Base-by-base conservation (phyloP, 1,284 basidiomycete genomes). In the Cystobasidium sp. region DNA sequence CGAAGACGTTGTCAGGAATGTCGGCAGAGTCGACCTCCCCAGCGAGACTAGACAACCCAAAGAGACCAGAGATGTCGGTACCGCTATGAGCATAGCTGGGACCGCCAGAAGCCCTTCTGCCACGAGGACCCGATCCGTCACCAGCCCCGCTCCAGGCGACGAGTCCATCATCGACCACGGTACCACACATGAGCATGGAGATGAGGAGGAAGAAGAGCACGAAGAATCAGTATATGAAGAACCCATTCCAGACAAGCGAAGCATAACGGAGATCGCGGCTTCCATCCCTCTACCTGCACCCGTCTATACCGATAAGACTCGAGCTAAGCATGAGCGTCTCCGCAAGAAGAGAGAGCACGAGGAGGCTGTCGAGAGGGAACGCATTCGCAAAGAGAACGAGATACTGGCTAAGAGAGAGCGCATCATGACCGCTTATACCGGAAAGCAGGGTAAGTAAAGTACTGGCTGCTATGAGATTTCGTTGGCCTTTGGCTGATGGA, bases 261-360 rank as follows among this genome's bases (percentile, higher is more conserved):
- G 56, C 53, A 59, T 73, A 24, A 58, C 43, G 1, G 63, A 65
- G 43, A 73, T 73, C 9, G 70, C 70, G 2, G 52, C 52, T 37
- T 47, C 56, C 7, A 73, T 51, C 6, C 70, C 70, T 10, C 53
- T 73, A 18, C 70, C 70, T 4, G 43, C 49, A 20, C 70, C 70
- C 6, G 58, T 62, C 18, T 73, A 73, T 47, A 73, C 62, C 24
- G 70, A 59, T 12, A 73, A 73, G 49, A 73, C 70, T 18, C n/a
- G 52, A 16, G 70, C 70, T 22, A 59, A 61, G 39, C 70, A 65
- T 31, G 70, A 73, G 39, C 63, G 51, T 14, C 47, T 51, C n/a
- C 43, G 70, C 20, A 73, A 66, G 70, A 65, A 73, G 70, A 49
- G 63, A 14, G 70, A 73, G 41, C 49, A 73, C 37, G 70, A 65